Evolutionary conservation across 805 yeast genomes (phyloP).

Genomic region (Myxozyma neotropica): DNA sequence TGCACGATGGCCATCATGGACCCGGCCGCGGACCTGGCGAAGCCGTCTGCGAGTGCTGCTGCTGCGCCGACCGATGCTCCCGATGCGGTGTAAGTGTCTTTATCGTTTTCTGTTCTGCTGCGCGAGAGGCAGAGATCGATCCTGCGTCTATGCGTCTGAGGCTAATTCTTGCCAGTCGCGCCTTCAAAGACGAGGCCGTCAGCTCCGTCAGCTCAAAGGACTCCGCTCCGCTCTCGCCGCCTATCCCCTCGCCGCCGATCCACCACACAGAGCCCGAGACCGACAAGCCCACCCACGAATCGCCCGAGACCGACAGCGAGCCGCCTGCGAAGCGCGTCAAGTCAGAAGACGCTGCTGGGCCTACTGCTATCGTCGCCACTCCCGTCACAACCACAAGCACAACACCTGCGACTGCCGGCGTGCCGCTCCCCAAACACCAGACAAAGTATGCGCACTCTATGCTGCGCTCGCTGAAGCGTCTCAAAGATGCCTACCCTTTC

Average conservation of each 20-base stretch:
- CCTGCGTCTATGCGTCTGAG: not conserved
- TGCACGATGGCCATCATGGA: slow-evolving; percentile 21
- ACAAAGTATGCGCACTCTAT: slow-evolving; percentile 74
- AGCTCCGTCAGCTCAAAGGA: slow-evolving; percentile 9
- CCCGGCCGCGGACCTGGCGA: slow-evolving; percentile 14
- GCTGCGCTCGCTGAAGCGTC: slow-evolving; percentile 81
- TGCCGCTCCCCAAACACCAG: slow-evolving; percentile 61
- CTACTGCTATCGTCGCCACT: too few relatives aligned
- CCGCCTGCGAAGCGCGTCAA: slow-evolving; percentile 31
- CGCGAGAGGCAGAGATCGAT: not conserved
- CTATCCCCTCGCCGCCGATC: slow-evolving; percentile 33
- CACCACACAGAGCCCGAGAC: slow-evolving; percentile 17
- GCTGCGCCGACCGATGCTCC: slow-evolving; percentile 2
- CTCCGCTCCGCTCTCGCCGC: slow-evolving; percentile 33
- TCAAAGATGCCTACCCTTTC: slow-evolving; percentile 92
- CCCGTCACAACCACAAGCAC: not conserved
- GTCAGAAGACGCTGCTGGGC: slow-evolving; percentile 6
- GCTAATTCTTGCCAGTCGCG: not conserved
- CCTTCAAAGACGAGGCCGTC: slow-evolving; percentile 10
- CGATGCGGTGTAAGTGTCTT: slow-evolving; percentile 8
- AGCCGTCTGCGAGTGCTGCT: slow-evolving; percentile 4
- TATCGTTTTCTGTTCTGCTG: not conserved
- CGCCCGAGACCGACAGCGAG: slow-evolving; percentile 15
- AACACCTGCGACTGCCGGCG: too few relatives aligned
- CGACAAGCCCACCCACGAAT: slow-evolving; percentile 10